A percentile compares a stretch with the other conserved stretches of the same genome.
These are phyloP conservation scores for Flaveria linearis DNA, from an alignment of 129 eudicot species.

Conservation along the genomic window DNA sequence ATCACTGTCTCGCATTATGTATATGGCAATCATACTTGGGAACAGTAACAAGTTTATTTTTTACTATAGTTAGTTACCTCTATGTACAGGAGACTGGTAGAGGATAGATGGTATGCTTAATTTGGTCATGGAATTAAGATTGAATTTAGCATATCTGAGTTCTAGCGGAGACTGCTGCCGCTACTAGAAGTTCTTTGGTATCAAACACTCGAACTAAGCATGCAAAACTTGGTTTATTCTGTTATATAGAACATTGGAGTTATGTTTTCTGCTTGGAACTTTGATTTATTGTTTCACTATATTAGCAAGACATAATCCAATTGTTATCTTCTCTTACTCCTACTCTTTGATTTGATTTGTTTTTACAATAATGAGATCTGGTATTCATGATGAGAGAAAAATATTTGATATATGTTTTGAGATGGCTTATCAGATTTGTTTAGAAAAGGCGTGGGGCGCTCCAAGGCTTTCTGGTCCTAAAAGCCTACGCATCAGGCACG, in stretches of 20 bases:
- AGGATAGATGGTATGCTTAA: not conserved
- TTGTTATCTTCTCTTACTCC: not conserved
- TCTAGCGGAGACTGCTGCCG: no score
- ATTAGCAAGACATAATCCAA: not conserved
- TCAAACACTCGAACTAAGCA: no score
- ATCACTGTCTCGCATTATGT: not conserved
- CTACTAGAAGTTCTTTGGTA: no score
- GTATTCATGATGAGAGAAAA: not conserved
- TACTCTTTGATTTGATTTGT: not conserved
- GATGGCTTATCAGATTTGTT: not conserved
- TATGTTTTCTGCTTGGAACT: not conserved
- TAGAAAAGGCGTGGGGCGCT: no score
- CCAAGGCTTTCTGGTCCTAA: no score
- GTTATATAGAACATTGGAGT: not conserved
- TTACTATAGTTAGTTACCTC: not conserved
- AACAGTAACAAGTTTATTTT: not conserved
- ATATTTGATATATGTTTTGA: not conserved
- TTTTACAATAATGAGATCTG: conserved; percentile 6
- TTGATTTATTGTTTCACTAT: not conserved
- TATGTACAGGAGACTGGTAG: not conserved
- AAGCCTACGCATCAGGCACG: no score
- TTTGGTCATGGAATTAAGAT: not conserved
- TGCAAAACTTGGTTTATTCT: not conserved
- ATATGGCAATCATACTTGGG: not conserved
- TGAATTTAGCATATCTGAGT: not conserved